Base-by-base conservation (phyloP, 495 filamentous ascomycete genomes). In the Lophiotrema nucula region DNA sequence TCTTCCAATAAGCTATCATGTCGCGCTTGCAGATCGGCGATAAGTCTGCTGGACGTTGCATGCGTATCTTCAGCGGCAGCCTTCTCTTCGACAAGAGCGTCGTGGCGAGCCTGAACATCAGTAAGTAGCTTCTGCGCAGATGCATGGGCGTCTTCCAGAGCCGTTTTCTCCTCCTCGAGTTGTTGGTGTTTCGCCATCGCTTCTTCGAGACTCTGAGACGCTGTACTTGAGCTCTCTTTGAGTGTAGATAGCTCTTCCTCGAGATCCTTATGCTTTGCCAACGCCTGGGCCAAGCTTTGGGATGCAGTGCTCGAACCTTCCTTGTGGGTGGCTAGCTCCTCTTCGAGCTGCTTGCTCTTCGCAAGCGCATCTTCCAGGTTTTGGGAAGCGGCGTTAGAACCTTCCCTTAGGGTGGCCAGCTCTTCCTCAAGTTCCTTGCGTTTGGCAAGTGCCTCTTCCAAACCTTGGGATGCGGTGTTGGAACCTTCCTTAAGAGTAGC, bases 21-120 rank as follows among this genome's bases (percentile, higher is more conserved):
- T 3, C 51, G 50, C 18, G 42, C 58, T 33, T 61, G 58, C 2
- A 61, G 50, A 43, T 61, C 58, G 58, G 24, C 18, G 16, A 61
- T 42, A 26, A 55, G 27, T 1, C 25, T 55, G 24, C 35, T 22
- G 5, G 58, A 62, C 15, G 18, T 52, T 1, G 35, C 27, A 51
- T 56, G 46, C 1, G 53, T 42, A 11, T 63, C 53, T 46, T 63
- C 60, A 12, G 23, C 46, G 6, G 47, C 47, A 16, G 41, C 23
- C 37, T 63, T 63, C 11, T 63, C 50, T 44, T 54, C 44, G 4
- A 56, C 3, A 1, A 56, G 26, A n/a, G 8, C 47, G 19, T 55
- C 50, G 41, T 54, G 45, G 6, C 51, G 50, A 21, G 50, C 50
- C 22, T 56, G 58, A 8, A 61, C 28, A 28, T 61, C 58, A 18